Conservation (phyloP, 1,139 yeast genomes). For the Candida sojae region DNA sequence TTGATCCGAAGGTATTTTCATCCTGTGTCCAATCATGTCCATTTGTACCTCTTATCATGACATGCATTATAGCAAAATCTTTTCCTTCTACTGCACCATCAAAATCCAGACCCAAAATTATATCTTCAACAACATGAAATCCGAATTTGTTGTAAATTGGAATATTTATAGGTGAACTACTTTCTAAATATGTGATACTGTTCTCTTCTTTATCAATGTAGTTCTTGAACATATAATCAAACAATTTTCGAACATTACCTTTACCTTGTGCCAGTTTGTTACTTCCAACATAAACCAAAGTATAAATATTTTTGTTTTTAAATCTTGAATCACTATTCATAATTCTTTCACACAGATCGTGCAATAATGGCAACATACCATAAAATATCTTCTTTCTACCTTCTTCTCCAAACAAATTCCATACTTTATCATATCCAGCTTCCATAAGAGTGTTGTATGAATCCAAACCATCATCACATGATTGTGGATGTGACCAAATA, state of each 20-base stretch:
- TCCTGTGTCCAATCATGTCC: constrained; percentile 42
- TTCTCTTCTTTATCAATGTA: constrained; percentile 48
- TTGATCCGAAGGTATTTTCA: constrained; percentile 14
- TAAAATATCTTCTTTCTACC: constrained; percentile 58
- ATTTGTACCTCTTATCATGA: constrained; percentile 53
- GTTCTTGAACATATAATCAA: constrained; percentile 55
- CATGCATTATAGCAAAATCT: constrained; percentile 58
- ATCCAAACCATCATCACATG: constrained; percentile 44
- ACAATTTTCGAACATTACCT: constrained; percentile 61
- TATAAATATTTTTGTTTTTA: constrained; percentile 45
- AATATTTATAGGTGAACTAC: constrained; percentile 52
- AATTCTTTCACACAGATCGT: constrained; percentile 48
- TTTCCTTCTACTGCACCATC: constrained; percentile 37
- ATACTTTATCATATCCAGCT: constrained; percentile 57
- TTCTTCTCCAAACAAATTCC: constrained; percentile 51
- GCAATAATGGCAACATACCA: constrained; percentile 59
- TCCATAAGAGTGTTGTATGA: constrained; percentile 53
- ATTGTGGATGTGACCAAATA: constrained; percentile 61
- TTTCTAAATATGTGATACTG: constrained; percentile 56
- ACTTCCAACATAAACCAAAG: constrained; percentile 65
- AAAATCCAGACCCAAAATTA: constrained; percentile 46
- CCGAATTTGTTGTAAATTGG: constrained; percentile 64
- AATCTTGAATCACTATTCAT: constrained; percentile 34
- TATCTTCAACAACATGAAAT: constrained; percentile 51
- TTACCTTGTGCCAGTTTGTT: constrained; percentile 62